Evolutionary conservation across 306 rosid genomes (phyloP).

Genomic region (Mimosa bimucronata): DNA sequence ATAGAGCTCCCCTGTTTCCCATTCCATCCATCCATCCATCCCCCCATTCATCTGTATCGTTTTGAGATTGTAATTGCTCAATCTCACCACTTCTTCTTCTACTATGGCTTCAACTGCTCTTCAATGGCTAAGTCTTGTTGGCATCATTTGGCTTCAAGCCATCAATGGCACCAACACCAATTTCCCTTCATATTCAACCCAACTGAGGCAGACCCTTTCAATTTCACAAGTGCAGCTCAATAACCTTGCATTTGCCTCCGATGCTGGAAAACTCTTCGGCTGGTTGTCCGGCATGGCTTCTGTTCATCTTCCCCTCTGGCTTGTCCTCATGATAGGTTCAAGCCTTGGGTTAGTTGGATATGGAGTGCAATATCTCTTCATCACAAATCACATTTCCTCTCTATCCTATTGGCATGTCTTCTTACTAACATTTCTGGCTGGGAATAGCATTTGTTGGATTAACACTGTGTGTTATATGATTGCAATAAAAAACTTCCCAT

Average conservation of each 20-base stretch:
- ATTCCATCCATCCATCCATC: neutral
- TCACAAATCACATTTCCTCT: neutral
- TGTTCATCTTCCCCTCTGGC: neutral
- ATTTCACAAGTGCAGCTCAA: neutral
- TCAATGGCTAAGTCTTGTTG: neutral
- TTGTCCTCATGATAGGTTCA: neutral
- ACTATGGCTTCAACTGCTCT: neutral
- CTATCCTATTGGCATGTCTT: neutral
- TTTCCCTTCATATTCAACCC: neutral
- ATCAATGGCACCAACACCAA: neutral
- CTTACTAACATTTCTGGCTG: neutral
- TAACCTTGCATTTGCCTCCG: neutral
- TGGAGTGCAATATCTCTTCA: conserved; percentile 8
- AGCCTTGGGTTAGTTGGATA: neutral
- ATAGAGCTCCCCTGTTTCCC: neutral
- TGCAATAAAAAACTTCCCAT: neutral
- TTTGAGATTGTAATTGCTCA: too few species aligned
- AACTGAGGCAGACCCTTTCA: neutral
- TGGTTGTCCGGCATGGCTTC: neutral
- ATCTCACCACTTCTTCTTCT: neutral
- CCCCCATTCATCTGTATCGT: neutral
- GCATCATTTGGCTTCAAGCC: neutral
- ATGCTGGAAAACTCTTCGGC: neutral
- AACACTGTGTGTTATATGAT: neutral
- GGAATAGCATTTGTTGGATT: neutral